Percentiles rank a stretch among this genome's conserved stretches.
phyloP scores from a whole-genome alignment of 768 basidiomycete species.

The Boletus pseudo-olivaceus region DNA sequence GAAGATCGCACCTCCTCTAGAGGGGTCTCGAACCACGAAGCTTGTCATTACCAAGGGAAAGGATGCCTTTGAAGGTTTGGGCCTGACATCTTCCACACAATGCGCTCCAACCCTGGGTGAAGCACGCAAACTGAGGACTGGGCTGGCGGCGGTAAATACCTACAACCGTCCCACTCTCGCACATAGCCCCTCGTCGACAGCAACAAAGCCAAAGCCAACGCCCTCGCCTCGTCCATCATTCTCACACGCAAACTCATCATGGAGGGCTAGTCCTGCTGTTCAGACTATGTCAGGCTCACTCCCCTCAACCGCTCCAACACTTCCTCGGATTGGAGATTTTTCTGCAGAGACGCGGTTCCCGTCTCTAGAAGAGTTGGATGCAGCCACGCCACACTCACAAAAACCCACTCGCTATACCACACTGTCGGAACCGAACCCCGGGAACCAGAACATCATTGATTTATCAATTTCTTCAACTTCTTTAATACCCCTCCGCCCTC shows the following conservation, averaged over 20 bases:
- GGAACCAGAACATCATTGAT: conserved; percentile 19
- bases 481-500: conserved; percentile 21
- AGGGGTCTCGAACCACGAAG: conserved; percentile 32
- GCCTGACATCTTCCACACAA: conserved; percentile 42
- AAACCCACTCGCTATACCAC: conserved; percentile 16
- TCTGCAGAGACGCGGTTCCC: conserved; percentile 77
- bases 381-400: conserved; percentile 39
- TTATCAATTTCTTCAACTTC: conserved; percentile 22
- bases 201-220: conserved; percentile 21
- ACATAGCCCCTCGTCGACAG: conserved; percentile 13
- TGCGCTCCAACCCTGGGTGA: conserved; percentile 71
- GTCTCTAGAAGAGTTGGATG: conserved; percentile 80
- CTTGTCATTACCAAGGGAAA: conserved; percentile 40
- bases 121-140: conserved; percentile 68
- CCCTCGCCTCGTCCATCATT: conserved; percentile 31
- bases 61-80: conserved; percentile 81
- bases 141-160: conserved; percentile 52
- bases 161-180: conserved; percentile 22
- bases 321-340: conserved; percentile 39
- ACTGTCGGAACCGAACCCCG: conserved; percentile 11
- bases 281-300: conserved; percentile 35
- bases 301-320: conserved; percentile 30
- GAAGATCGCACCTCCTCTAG: conserved; percentile 25
- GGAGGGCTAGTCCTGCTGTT: conserved; percentile 16
- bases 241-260: conserved; percentile 14